Evolutionary conservation across 2,329 filamentous ascomycete genomes (phyloP).

Genomic region (Colletotrichum kahawae): DNA sequence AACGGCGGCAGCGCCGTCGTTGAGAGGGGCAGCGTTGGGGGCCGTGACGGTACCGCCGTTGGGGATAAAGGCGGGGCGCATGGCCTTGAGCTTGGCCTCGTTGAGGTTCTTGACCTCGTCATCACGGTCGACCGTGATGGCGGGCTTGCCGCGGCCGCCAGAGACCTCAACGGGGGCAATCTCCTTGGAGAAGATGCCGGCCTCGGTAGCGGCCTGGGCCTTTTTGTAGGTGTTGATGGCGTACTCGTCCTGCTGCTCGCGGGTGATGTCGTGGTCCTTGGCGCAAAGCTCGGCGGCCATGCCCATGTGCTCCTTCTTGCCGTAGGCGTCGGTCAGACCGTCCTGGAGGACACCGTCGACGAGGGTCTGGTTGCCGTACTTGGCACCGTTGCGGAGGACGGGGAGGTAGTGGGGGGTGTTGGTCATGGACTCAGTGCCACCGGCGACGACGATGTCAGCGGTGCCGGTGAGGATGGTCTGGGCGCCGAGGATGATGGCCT

Average conservation of each 20-base stretch:
- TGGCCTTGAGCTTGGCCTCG: conserved; percentile 79
- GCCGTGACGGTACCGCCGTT: conserved; percentile 90
- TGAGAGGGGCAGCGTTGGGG: conserved; percentile 94
- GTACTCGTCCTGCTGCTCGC: conserved; percentile 92
- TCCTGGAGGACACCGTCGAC: conserved; percentile 94
- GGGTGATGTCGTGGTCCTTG: conserved; percentile 77
- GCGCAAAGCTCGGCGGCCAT: conserved; percentile 92
- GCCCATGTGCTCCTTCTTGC: conserved; percentile 95
- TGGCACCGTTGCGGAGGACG: conserved; percentile 82
- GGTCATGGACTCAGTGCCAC: conserved; percentile 98
- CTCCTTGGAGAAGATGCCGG: conserved; percentile 81
- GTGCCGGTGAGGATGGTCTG: conserved; percentile 98
- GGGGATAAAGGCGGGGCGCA: conserved; percentile 83
- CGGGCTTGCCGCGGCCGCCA: conserved; percentile 88
- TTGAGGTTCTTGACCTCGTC: conserved; percentile 97
- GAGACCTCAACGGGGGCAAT: conserved; percentile 90
- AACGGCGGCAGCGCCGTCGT: conserved; percentile 90
- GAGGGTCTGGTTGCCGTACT: conserved; percentile 90
- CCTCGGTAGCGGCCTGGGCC: conserved; percentile 83
- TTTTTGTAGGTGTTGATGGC: conserved; percentile 95
- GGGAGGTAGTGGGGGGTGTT: conserved; percentile 96
- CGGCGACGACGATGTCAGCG: conserved; percentile 90
- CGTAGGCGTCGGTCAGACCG: conserved; percentile 90
- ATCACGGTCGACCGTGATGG: conserved; percentile 79
- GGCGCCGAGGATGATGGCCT: conserved; percentile 91